Percentiles rank a stretch among this genome's conserved stretches.
Evolutionary conservation across 495 filamentous ascomycete species (phyloP).

Genomic region (Aspergillus kassunensis): DNA sequence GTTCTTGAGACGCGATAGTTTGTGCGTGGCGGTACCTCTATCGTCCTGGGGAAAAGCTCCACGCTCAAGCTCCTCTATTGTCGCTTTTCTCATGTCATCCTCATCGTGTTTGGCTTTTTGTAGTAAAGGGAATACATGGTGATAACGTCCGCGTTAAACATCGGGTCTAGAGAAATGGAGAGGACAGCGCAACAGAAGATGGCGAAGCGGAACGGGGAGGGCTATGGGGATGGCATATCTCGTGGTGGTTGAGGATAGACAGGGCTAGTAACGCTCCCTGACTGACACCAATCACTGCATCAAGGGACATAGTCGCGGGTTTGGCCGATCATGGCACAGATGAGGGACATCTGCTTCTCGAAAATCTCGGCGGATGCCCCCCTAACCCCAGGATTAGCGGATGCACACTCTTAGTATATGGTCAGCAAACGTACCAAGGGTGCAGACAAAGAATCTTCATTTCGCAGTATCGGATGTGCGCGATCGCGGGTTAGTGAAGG

Average conservation of each 20-base stretch:
- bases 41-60: no score
- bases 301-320: background rate
- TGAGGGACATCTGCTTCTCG: background rate
- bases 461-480: background rate
- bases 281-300: constrained; percentile 3
- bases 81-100: no score
- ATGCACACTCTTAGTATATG: background rate
- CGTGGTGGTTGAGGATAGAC: background rate
- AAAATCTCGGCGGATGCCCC: background rate
- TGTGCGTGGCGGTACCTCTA: no score
- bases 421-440: background rate
- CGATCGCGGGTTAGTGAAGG: no score
- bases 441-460: background rate
- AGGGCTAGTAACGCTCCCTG: constrained; percentile 4
- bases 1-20: no score
- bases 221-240: background rate
- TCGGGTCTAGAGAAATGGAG: background rate
- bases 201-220: background rate
- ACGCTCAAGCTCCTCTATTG: no score
- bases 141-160: background rate
- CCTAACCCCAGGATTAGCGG: background rate
- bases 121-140: background rate
- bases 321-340: background rate
- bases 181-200: background rate
- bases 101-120: background rate